These are phyloP conservation scores for Cardiospermum halicacabum DNA, from an alignment of 345 rosid genomes.

Conservation along the genomic window DNA sequence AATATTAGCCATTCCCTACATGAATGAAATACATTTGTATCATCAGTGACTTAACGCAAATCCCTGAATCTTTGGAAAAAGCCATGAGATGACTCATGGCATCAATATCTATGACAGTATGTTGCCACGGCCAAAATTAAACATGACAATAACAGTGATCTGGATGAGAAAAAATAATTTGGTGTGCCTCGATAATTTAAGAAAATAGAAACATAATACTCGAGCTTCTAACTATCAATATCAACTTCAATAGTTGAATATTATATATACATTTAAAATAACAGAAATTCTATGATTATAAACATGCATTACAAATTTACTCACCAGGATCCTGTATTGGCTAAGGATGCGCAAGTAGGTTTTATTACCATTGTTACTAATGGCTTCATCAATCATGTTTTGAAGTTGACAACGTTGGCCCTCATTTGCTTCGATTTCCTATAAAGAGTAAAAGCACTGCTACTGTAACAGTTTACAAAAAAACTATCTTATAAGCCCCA, in stretches of 20 bases:
- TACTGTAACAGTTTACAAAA: slow-evolving; percentile 9
- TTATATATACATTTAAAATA: not conserved
- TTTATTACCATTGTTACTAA: slow-evolving; percentile 67
- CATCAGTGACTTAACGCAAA: slow-evolving; percentile 16
- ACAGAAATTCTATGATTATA: not conserved
- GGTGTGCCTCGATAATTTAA: not conserved
- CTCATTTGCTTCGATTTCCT: slow-evolving; percentile 92
- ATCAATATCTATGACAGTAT: not conserved
- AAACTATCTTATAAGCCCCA: not conserved
- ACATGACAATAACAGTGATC: not conserved
- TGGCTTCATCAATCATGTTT: slow-evolving; percentile 83
- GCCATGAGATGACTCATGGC: not conserved
- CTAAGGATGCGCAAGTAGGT: slow-evolving; percentile 82
- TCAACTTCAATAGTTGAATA: not conserved
- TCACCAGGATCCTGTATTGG: slow-evolving; percentile 91
- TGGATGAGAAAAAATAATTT: not conserved
- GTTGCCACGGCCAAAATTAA: not conserved
- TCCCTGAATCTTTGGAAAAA: not conserved
- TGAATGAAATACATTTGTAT: slow-evolving; percentile 14
- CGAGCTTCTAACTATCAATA: not conserved
- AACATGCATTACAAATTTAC: slow-evolving; percentile 19
- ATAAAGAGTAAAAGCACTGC: slow-evolving; percentile 17
- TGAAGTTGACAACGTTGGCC: slow-evolving; percentile 72
- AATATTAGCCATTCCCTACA: slow-evolving; percentile 82
- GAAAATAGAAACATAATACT: not conserved